Percentiles rank a stretch among this genome's conserved stretches.
Conservation (phyloP, 2,329 filamentous ascomycete species). For the Juglanconis oblonga region DNA sequence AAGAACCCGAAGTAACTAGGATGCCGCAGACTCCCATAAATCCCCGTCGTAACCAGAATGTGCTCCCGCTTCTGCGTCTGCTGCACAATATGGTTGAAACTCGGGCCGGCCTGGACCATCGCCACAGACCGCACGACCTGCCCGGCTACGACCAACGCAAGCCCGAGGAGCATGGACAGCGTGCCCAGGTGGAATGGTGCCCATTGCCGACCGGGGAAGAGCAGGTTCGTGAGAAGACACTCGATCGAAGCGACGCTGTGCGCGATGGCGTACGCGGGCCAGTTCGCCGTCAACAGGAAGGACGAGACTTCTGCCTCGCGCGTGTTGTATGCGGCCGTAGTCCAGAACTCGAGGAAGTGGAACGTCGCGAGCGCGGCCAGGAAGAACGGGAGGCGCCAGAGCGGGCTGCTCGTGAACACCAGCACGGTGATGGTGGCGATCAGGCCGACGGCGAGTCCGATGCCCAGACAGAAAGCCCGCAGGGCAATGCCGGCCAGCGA, state of each 20-base stretch:
- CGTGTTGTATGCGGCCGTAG: constrained; percentile 81
- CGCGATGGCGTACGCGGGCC: constrained; percentile 78
- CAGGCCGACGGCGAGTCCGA: constrained; percentile 35
- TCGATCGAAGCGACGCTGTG: constrained; percentile 74
- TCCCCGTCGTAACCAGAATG: constrained; percentile 74
- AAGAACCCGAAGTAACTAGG: constrained; percentile 98
- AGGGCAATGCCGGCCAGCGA: constrained; percentile 59
- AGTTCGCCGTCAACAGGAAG: constrained; percentile 84
- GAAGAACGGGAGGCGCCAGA: constrained; percentile 67
- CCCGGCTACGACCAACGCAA: constrained; percentile 64
- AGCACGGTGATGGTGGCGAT: constrained; percentile 32
- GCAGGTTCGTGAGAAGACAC: constrained; percentile 57
- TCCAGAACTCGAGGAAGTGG: constrained; percentile 96
- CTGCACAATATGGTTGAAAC: constrained; percentile 89
- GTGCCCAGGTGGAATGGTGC: constrained; percentile 42
- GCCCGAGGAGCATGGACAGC: constrained; percentile 51
- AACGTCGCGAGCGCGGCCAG: constrained; percentile 69
- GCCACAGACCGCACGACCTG: constrained; percentile 76
- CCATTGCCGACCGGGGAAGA: constrained; percentile 51
- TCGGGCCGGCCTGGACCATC: constrained; percentile 84
- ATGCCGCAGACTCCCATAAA: constrained; percentile 76
- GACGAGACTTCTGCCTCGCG: constrained; percentile 66
- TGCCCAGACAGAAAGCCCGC: constrained; percentile 54
- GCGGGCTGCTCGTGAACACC: constrained; percentile 38
- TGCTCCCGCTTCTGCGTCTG: constrained; percentile 66